Evolutionary conservation across 1,284 basidiomycete species (phyloP).

Genomic region (Cerrena zonata): DNA sequence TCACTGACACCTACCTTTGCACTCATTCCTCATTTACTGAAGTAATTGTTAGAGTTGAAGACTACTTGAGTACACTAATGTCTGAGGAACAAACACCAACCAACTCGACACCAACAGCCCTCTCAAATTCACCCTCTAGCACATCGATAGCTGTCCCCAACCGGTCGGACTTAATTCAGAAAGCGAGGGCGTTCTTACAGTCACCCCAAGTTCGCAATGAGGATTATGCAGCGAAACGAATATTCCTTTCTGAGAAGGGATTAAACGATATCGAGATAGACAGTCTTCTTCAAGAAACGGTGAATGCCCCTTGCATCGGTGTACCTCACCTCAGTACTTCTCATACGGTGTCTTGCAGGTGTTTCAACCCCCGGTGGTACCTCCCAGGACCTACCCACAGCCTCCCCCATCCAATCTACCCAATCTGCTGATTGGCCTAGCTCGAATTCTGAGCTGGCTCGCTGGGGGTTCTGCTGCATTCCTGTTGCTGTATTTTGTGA

Average conservation of each 20-base stretch:
- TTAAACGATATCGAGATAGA: conserved; percentile 57
- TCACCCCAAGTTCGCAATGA: conserved; percentile 62
- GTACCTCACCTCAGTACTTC: not conserved
- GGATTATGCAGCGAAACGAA: conserved; percentile 49
- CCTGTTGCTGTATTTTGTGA: conserved; percentile 49
- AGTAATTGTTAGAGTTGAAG: no score
- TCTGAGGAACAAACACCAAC: no score
- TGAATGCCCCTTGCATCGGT: not conserved
- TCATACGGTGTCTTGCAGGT: not conserved
- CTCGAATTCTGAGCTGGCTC: conserved; percentile 62
- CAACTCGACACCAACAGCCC: no score
- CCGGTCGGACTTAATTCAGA: conserved; percentile 45
- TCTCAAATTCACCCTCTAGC: no score
- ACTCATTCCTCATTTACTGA: no score
- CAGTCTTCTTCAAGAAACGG: conserved; percentile 44
- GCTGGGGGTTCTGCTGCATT: conserved; percentile 55
- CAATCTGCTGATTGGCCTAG: conserved; percentile 52
- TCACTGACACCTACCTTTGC: no score
- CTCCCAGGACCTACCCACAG: conserved; percentile 69
- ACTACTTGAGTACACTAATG: no score
- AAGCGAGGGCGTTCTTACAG: conserved; percentile 56
- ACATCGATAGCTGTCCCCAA: no score
- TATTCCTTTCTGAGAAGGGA: conserved; percentile 70
- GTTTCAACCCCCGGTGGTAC: conserved; percentile 47
- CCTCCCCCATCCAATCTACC: conserved; percentile 66